phyloP scores from a whole-genome alignment of 2,329 filamentous ascomycete species.

The Fusarium phyllophilum region DNA sequence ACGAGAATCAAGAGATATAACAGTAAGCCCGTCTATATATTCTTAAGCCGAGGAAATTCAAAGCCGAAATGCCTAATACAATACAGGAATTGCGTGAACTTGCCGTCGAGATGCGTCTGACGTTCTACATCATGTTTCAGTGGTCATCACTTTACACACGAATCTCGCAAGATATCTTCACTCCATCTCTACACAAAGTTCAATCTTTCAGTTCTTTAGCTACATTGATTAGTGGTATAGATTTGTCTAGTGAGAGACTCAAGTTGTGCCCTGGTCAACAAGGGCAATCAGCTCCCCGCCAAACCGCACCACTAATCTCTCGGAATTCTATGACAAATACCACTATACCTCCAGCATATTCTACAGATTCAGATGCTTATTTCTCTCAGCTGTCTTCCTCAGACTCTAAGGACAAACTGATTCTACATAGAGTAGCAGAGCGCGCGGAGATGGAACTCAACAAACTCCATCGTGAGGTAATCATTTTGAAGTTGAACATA shows the following conservation, averaged over 20 bases:
- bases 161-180: not conserved
- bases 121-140: not conserved
- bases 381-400: not conserved
- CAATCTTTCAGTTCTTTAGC: not conserved
- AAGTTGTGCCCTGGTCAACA: not conserved
- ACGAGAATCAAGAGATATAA: not conserved
- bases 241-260: not conserved
- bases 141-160: not conserved
- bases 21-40: not conserved
- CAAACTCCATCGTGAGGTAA: not conserved
- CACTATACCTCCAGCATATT: not conserved
- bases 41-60: not conserved
- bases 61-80: too few species aligned
- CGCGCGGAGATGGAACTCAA: not conserved
- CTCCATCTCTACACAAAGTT: not conserved
- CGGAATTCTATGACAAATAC: not conserved
- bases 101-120: not conserved
- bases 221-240: not conserved
- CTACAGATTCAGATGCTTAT: rapidly evolving
- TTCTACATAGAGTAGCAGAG: not conserved
- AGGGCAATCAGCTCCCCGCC: not conserved
- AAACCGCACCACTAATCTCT: not conserved
- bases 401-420: not conserved
- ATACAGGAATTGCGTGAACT: not conserved
- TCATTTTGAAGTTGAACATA: too few species aligned